phyloP scores from a whole-genome alignment of 805 yeast species.

The Scheffersomyces spartinae region DNA sequence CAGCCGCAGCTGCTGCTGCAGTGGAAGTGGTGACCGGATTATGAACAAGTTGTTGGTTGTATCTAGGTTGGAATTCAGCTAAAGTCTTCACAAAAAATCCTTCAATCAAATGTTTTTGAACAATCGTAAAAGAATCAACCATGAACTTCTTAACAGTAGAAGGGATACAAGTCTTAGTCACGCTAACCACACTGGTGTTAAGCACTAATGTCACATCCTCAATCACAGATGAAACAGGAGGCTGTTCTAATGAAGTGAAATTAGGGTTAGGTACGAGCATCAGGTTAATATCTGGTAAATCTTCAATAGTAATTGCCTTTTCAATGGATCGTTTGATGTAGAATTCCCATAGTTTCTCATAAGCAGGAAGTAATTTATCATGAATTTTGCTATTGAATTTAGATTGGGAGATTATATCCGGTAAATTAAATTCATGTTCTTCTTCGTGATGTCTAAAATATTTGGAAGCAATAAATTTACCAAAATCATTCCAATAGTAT shows the following conservation, averaged over 20 bases:
- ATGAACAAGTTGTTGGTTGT: slow-evolving; percentile 22
- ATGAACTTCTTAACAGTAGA: slow-evolving; percentile 43
- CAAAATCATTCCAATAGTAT: slow-evolving; percentile 77
- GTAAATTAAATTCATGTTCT: slow-evolving; percentile 24
- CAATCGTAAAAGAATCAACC: slow-evolving; percentile 41
- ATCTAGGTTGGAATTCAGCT: slow-evolving; percentile 29
- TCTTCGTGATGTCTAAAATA: slow-evolving; percentile 28
- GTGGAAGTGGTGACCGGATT: too few relatives aligned
- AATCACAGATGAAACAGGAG: slow-evolving; percentile 71
- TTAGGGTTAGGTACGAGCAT: slow-evolving; percentile 1
- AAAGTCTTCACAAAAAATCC: slow-evolving; percentile 29
- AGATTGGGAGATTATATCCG: slow-evolving; percentile 42
- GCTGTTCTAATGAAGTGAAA: slow-evolving; percentile 34
- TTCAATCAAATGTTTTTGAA: slow-evolving; percentile 54
- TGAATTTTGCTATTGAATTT: slow-evolving; percentile 45
- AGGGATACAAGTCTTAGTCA: slow-evolving; percentile 62
- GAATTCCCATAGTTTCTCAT: slow-evolving; percentile 52
- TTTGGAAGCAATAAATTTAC: slow-evolving; percentile 57
- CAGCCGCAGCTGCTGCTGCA: slow-evolving; percentile 5
- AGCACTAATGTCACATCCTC: slow-evolving; percentile 76
- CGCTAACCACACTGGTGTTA: slow-evolving; percentile 52
- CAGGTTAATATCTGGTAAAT: slow-evolving; percentile 46
- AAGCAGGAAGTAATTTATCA: slow-evolving; percentile 43
- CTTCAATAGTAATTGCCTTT: slow-evolving; percentile 72
- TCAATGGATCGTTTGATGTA: slow-evolving; percentile 71